phyloP scores from a whole-genome alignment of 1,139 yeast genomes.

The Saccharomyces hybrid region DNA sequence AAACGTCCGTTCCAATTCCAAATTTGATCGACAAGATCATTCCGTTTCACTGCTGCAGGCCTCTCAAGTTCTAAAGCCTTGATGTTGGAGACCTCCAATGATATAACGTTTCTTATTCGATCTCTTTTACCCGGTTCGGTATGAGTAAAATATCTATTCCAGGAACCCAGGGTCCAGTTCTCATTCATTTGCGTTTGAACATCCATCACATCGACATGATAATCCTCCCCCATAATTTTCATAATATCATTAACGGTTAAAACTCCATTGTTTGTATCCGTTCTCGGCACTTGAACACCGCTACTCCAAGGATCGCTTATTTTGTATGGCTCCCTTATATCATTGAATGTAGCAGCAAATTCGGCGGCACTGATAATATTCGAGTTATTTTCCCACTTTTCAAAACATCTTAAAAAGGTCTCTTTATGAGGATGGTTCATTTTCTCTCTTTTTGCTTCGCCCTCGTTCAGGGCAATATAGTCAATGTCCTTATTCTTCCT shows the following conservation, averaged over 20 bases:
- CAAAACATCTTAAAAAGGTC: constrained; percentile 22
- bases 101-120: constrained; percentile 70
- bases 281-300: constrained; percentile 40
- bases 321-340: constrained; percentile 35
- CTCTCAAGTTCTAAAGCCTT: constrained; percentile 44
- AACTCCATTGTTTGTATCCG: constrained; percentile 23
- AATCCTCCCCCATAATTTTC: constrained; percentile 53
- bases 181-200: constrained; percentile 66
- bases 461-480: constrained; percentile 74
- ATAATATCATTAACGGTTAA: constrained; percentile 42
- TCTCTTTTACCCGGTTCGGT: constrained; percentile 41
- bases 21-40: constrained; percentile 63
- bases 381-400: constrained; percentile 13
- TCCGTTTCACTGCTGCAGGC: constrained; percentile 58
- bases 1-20: constrained; percentile 39
- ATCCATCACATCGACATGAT: constrained; percentile 78
- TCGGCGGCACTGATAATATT: constrained; percentile 30
- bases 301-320: constrained; percentile 30
- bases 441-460: constrained; percentile 55
- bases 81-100: constrained; percentile 65
- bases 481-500: constrained; percentile 47
- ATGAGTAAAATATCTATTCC: constrained; percentile 66
- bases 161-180: constrained; percentile 63
- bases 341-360: constrained; percentile 37
- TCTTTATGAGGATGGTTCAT: constrained; percentile 57